Base-by-base conservation (phyloP, 2,329 filamentous ascomycete species). In the Fusarium fujikuroi region DNA sequence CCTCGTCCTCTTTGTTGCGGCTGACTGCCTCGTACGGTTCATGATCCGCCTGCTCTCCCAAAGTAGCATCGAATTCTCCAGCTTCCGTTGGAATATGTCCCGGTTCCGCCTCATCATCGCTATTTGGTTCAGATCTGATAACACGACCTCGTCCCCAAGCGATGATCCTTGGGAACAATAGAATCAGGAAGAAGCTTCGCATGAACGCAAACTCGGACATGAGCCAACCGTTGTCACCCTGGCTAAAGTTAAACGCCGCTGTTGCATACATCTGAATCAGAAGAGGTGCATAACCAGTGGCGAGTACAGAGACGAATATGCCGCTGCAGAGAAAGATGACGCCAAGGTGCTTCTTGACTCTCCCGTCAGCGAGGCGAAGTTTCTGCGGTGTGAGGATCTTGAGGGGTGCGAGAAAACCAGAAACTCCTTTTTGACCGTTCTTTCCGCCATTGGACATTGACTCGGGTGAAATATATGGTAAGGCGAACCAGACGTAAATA, bases 231-330 rank as follows among this genome's bases (percentile, higher is more conserved):
- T 90, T 90, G 60, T 89, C 84, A 1, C 81, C 84, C n/a, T 88
- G 88, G 52, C 82, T 82, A 64, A 90, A 90, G 65, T 84, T 81
- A 69, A 90, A 90, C 0, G 82, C 83, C 2, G 87, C 85, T 0
- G 88, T 89, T 5, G 87, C 87, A 62, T 89, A 90, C 83, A 90
- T 85, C 69, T 90, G 88, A 37, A 90, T 85, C 0, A 93, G 81
- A 0, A 89, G 84, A 0, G 90, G 89, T 0, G 91, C 90, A 63
- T 92, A 93, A 4, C 90, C 91, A 0, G 92, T 93, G 0, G 92
- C 91, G 4, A 93, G 84, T 1, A 93, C 90, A 1, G 89, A 91
- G 1, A 92, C 80, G 66, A 92, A 93, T 5, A 92, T 90, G 3
- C 92, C 92, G 1, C 85, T 81, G 25, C 90, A 91, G 7, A 93